Base-by-base conservation (phyloP, 306 rosid species). In the Senna siamea region DNA sequence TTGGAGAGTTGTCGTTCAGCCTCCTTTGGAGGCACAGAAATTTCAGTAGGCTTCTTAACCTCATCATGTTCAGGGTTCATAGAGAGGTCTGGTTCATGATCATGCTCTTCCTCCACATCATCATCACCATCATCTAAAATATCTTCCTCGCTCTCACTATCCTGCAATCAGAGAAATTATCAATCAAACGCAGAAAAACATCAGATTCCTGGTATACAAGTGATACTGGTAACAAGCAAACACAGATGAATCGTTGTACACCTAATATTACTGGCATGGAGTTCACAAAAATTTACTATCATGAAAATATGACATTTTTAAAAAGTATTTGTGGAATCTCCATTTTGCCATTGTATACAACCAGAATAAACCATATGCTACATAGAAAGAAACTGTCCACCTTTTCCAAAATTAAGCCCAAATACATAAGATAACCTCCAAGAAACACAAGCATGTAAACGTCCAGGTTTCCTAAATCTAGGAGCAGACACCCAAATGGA, bases 71-170 rank as follows among this genome's bases (percentile, higher is more conserved):
- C 92, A 35, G 80, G 74, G 41, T 86, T 85, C 60, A 72, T 53
- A 14, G 84, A 76, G 59, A 60, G 72, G 77, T 87, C 96, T 13
- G 77, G 66, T 75, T 85, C 98, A 53, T 83, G 86, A 46, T 89
- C 97, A 51, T 84, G 96, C 34, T 94, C 95, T 73, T 94, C 97
- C 79, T 94, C 99, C 18, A 69, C 78, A 34, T 92, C 99, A 74
- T 92, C 97, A 74, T 94, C 96, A 43, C 82, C 99, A 43, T 94
- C 97, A 71, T 89, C 99, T 64, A 91, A 88, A 69, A 90, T 78
- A 78, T 92, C 97, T 52, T 92, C 96, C 35, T 94, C 99, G 69
- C 91, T 90, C 78, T 94, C 96, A 30, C 86, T 85, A 7, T 91
- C 98, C 96, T 94, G 85, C 46, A 72, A 70, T 47, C 57, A 69